Evolutionary conservation across 2,329 filamentous ascomycete species (phyloP).

Genomic region (Aspergillus tanneri): DNA sequence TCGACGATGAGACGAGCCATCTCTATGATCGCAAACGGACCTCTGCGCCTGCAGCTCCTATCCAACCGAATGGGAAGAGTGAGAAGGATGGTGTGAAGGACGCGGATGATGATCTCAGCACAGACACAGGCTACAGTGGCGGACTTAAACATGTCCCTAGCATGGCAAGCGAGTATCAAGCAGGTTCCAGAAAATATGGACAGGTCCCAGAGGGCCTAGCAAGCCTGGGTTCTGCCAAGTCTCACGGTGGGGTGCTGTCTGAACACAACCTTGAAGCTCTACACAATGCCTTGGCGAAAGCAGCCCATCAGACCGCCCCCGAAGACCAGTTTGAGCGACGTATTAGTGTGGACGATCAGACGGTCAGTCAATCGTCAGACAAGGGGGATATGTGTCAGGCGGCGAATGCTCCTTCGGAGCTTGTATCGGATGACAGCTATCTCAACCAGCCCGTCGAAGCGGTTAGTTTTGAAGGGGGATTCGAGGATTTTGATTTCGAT

Average conservation of each 20-base stretch:
- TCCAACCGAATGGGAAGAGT: constrained; percentile 11
- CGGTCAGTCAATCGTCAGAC: constrained; percentile 42
- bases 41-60: constrained; percentile 14
- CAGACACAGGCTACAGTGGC: constrained; percentile 10
- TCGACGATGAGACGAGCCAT: constrained; percentile 49
- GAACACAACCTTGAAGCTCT: constrained; percentile 67
- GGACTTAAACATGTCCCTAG: constrained; percentile 37
- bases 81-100: constrained; percentile 5
- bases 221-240: constrained; percentile 36
- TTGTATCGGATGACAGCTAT: constrained; percentile 52
- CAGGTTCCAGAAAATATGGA: constrained; percentile 23
- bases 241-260: constrained; percentile 44
- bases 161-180: constrained; percentile 35
- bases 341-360: constrained; percentile 47
- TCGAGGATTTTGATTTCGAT: constrained; percentile 56
- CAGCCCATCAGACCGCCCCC: constrained; percentile 71
- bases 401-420: constrained; percentile 43
- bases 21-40: constrained; percentile 41
- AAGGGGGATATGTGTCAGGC: constrained; percentile 38
- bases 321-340: constrained; percentile 72
- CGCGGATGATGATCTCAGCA: constrained; percentile 8
- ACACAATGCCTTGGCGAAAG: constrained; percentile 79
- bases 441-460: constrained; percentile 48
- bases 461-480: constrained; percentile 39
- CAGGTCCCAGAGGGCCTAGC: constrained; percentile 28